These are phyloP conservation scores for Komagataella pastoris DNA, from an alignment of 805 yeast genomes.

Conservation along the genomic window DNA sequence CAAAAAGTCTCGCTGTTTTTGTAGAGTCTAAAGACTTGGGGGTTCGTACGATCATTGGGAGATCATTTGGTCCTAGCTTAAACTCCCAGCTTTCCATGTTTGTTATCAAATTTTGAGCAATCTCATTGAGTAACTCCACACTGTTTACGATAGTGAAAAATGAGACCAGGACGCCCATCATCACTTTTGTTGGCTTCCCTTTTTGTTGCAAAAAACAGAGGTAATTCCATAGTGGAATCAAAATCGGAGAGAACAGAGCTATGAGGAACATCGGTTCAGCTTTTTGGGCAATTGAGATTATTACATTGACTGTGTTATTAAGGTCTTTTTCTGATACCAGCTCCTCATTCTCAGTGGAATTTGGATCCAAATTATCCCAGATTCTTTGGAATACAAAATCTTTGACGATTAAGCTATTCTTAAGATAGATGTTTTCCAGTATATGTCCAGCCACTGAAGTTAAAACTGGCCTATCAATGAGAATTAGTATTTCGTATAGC, in stretches of 20 bases:
- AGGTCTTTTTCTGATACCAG: constrained; percentile 28
- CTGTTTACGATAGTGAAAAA: constrained; percentile 10
- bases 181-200: constrained; percentile 20
- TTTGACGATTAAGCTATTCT: constrained; percentile 32
- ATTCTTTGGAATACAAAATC: constrained; percentile 47
- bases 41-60: constrained; percentile 12
- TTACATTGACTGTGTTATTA: constrained; percentile 51
- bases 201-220: constrained; percentile 19
- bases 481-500: constrained; percentile 40
- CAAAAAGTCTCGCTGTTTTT: constrained; percentile 21
- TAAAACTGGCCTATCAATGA: constrained; percentile 48
- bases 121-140: constrained; percentile 13
- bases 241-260: constrained; percentile 16
- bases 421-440: constrained; percentile 34
- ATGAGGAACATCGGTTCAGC: constrained; percentile 20
- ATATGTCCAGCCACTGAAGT: constrained; percentile 43
- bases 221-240: constrained; percentile 29
- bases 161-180: constrained; percentile 25
- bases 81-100: constrained; percentile 25
- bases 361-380: constrained; percentile 31
- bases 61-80: constrained; percentile 24
- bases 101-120: constrained; percentile 20
- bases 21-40: neutral
- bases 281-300: constrained; percentile 46
- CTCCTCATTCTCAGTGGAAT: constrained; percentile 8